These are phyloP conservation scores for Potentilla sterilis DNA, from an alignment of 306 rosid species.

Conservation along the genomic window DNA sequence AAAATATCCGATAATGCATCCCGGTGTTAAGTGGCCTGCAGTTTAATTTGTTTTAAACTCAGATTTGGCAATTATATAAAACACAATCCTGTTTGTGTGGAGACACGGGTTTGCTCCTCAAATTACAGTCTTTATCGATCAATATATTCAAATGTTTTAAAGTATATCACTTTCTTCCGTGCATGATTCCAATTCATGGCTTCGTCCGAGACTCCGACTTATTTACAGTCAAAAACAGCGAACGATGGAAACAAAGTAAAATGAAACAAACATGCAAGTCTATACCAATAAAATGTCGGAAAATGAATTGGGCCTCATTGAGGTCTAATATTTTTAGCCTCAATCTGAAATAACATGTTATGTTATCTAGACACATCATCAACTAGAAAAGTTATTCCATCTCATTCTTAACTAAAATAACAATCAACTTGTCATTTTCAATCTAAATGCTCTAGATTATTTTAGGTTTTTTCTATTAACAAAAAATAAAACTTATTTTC, in stretches of 20 bases:
- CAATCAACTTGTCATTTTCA: no score
- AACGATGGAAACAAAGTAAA: neutral
- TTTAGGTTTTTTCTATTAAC: no score
- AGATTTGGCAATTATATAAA: neutral
- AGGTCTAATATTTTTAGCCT: no score
- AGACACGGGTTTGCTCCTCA: neutral
- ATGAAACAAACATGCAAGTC: neutral
- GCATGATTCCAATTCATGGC: neutral
- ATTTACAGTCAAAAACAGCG: neutral
- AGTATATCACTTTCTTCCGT: neutral
- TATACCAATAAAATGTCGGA: no score
- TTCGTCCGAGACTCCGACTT: neutral
- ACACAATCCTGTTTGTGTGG: neutral
- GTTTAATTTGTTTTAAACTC: neutral
- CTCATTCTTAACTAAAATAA: no score
- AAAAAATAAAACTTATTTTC: no score
- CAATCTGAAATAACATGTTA: no score
- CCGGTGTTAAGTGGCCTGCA: neutral
- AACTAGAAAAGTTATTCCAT: no score
- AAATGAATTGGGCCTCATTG: no score
- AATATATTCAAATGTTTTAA: neutral
- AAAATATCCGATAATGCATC: no score
- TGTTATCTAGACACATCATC: no score
- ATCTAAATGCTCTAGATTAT: no score
- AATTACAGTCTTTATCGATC: neutral